These are phyloP conservation scores for Stachybotrys chlorohalonatus DNA, from an alignment of 2,329 filamentous ascomycete genomes.

Conservation along the genomic window DNA sequence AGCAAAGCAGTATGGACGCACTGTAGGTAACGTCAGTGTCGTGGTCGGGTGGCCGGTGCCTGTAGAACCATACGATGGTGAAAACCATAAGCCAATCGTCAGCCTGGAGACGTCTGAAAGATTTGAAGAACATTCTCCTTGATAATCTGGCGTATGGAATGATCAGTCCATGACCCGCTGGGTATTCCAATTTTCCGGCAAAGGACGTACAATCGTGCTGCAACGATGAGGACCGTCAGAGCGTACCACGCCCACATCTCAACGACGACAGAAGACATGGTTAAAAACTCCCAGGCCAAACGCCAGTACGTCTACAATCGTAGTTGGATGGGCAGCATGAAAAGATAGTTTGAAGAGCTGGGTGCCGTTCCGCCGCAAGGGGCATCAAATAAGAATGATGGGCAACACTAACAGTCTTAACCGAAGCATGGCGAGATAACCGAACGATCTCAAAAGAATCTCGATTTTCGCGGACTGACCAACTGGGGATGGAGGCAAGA, in stretches of 20 bases:
- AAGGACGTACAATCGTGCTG: slow-evolving; percentile 26
- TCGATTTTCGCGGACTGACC: background rate
- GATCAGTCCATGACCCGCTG: slow-evolving; percentile 1
- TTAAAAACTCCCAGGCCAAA: background rate
- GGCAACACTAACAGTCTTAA: background rate
- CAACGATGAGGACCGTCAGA: slow-evolving; percentile 26
- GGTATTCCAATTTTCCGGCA: background rate
- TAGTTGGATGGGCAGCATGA: background rate
- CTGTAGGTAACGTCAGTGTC: background rate
- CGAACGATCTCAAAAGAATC: background rate
- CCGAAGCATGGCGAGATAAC: background rate
- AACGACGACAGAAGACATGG: slow-evolving; percentile 15
- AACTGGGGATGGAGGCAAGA: background rate
- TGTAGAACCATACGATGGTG: slow-evolving; percentile 29
- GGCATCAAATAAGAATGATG: background rate
- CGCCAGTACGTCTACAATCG: background rate
- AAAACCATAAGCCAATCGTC: slow-evolving; percentile 49
- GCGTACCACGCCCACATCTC: slow-evolving; percentile 35
- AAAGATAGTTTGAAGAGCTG: background rate
- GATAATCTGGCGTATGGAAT: slow-evolving; percentile 16
- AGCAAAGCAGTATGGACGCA: slow-evolving; percentile 11
- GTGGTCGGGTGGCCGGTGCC: background rate
- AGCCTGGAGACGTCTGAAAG: slow-evolving; percentile 35
- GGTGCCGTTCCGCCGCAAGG: no score
- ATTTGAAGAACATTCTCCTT: slow-evolving; percentile 27